These are phyloP conservation scores for Sclerotinia spermophila DNA, from an alignment of 2,329 filamentous ascomycete species.

Conservation along the genomic window DNA sequence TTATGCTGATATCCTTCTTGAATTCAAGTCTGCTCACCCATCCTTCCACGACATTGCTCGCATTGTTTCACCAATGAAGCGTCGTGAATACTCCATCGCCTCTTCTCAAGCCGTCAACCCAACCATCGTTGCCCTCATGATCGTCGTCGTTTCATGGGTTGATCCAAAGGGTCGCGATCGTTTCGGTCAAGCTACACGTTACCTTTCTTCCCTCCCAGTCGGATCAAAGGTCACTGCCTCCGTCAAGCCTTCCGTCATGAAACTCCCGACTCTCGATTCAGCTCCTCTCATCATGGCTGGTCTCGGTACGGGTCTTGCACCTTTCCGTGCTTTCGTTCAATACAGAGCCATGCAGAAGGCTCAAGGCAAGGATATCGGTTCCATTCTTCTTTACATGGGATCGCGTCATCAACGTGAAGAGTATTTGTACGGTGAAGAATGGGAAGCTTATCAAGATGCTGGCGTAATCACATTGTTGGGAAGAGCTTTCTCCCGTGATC, in stretches of 20 bases:
- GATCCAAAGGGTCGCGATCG: slow-evolving; percentile 83
- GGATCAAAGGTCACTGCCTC: slow-evolving; percentile 83
- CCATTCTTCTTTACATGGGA: slow-evolving; percentile 93
- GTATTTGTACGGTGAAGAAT: slow-evolving; percentile 98
- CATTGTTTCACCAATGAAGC: slow-evolving; percentile 89
- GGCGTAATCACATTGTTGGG: slow-evolving; percentile 94
- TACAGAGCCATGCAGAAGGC: slow-evolving; percentile 97
- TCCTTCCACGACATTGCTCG: slow-evolving; percentile 82
- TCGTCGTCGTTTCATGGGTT: slow-evolving; percentile 95
- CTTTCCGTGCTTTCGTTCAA: slow-evolving; percentile 98
- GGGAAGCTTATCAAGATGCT: slow-evolving; percentile 95
- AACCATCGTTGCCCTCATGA: slow-evolving; percentile 86
- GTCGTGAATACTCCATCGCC: slow-evolving; percentile 97
- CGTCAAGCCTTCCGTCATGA: slow-evolving; percentile 98
- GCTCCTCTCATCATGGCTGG: slow-evolving; percentile 98
- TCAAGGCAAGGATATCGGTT: slow-evolving; percentile 91
- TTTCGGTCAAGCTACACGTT: slow-evolving; percentile 89
- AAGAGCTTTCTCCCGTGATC: slow-evolving; percentile 91
- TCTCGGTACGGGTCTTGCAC: slow-evolving; percentile 93
- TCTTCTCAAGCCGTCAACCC: slow-evolving; percentile 94
- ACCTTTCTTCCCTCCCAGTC: slow-evolving; percentile 71
- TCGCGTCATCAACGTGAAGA: slow-evolving; percentile 97
- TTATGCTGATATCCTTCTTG: slow-evolving; percentile 83
- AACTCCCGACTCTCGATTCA: slow-evolving; percentile 81
- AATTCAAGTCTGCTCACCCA: slow-evolving; percentile 87